phyloP scores from a whole-genome alignment of 805 yeast species.

The Wickerhamiella vanderwaltii region DNA sequence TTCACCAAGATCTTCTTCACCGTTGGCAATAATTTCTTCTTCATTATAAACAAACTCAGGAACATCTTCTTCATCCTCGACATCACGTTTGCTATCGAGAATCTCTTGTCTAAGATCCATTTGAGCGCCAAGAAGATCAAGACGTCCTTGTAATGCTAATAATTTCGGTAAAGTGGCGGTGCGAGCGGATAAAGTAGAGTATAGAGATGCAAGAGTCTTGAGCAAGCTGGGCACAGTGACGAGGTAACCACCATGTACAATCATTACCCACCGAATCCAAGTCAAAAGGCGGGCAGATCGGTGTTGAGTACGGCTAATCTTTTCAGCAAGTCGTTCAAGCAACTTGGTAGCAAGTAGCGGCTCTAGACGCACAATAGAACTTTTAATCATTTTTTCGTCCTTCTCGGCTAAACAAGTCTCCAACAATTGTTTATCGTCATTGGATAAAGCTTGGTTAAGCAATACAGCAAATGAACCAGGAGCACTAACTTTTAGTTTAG shows the following conservation, averaged over 20 bases:
- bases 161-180: slow-evolving; percentile 51
- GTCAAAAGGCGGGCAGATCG: slow-evolving; percentile 39
- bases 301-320: slow-evolving; percentile 42
- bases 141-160: slow-evolving; percentile 73
- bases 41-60: slow-evolving; percentile 31
- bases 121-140: slow-evolving; percentile 67
- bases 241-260: slow-evolving; percentile 56
- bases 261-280: slow-evolving; percentile 76
- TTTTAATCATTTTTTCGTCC: slow-evolving; percentile 41
- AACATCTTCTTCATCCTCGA: slow-evolving; percentile 28
- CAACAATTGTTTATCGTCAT: slow-evolving; percentile 73
- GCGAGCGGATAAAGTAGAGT: slow-evolving; percentile 43
- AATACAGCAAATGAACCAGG: slow-evolving; percentile 74
- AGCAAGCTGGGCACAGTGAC: slow-evolving; percentile 41
- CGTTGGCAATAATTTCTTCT: slow-evolving; percentile 34
- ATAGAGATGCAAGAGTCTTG: slow-evolving; percentile 44
- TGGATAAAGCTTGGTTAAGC: slow-evolving; percentile 76
- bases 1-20: slow-evolving; percentile 34
- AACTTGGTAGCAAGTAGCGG: slow-evolving; percentile 34
- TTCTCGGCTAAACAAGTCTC: slow-evolving; percentile 61
- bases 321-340: slow-evolving; percentile 36
- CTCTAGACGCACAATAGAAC: slow-evolving; percentile 43
- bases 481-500: slow-evolving; percentile 13
- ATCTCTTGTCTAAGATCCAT: slow-evolving; percentile 51
- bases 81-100: slow-evolving; percentile 26